Conservation (phyloP, 805 yeast species). For the Saccharomyces kudriavzevii region DNA sequence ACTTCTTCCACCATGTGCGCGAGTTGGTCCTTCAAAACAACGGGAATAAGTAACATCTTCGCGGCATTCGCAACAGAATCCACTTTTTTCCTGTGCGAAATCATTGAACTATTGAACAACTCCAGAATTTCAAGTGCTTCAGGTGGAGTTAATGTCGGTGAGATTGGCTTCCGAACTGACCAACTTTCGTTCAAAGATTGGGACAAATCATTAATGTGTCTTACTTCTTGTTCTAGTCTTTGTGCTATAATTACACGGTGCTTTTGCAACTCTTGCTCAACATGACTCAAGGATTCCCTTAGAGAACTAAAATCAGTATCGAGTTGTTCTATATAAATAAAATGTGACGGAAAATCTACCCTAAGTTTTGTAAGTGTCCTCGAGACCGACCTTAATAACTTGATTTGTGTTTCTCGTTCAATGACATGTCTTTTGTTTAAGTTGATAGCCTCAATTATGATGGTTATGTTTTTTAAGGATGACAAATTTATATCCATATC, state of each 20-base stretch:
- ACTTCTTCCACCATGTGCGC: background rate
- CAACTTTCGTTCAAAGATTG: conserved; percentile 36
- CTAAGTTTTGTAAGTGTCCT: conserved; percentile 30
- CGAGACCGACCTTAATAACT: conserved; percentile 16
- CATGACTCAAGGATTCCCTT: background rate
- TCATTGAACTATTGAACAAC: conserved; percentile 24
- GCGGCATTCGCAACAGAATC: conserved; percentile 23
- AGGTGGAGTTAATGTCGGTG: conserved; percentile 35
- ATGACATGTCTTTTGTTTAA: conserved; percentile 11
- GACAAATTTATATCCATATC: conserved; percentile 28
- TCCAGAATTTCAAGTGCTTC: conserved; percentile 38
- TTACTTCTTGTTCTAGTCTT: conserved; percentile 35
- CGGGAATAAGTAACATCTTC: conserved; percentile 31
- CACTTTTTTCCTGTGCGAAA: conserved; percentile 18
- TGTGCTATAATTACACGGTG: conserved; percentile 37
- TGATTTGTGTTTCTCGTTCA: conserved; percentile 18
- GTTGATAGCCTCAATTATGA: conserved; percentile 35
- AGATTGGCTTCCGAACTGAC: conserved; percentile 41
- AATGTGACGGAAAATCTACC: conserved; percentile 41
- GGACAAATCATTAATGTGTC: conserved; percentile 30
- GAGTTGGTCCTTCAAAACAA: background rate
- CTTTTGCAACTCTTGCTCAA: conserved; percentile 33
- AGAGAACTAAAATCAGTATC: conserved; percentile 41
- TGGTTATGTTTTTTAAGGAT: conserved; percentile 34
- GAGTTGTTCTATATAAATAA: conserved; percentile 59